Base-by-base conservation (phyloP, 2,329 filamentous ascomycete species). In the Alternaria gaisen region DNA sequence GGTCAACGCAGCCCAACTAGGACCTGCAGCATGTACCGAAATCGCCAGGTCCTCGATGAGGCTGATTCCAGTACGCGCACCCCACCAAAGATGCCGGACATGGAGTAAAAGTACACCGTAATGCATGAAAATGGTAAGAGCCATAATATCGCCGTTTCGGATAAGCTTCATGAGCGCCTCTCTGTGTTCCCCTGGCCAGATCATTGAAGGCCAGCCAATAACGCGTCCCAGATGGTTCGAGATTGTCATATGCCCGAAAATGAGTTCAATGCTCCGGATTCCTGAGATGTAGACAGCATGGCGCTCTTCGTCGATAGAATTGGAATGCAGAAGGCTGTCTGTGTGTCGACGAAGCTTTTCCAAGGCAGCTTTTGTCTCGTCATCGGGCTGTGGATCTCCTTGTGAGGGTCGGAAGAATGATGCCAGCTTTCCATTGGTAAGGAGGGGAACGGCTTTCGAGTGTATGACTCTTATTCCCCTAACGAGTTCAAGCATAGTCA, bases 21-120 rank as follows among this genome's bases (percentile, higher is more conserved):
- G 43, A 14, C 52, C 55, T n/a, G 44, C 38, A 51, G 46, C 55
- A 22, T 26, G 38, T 2, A 58, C 18, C 5, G 48, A 61, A 5
- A 40, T 50, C 11, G 59, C 36, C 40, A 58, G 26, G 36, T 54
- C 50, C 36, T 57, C 43, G 34, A 51, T 60, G 44, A 62, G 50
- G 16, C 50, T 41, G 5, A 52, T 41, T 9, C 62, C 62, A 5
- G 46, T 48, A 28, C 54, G 43, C 34, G 9, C 44, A 2, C 55
- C 62, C 59, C 59, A 65, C 62, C 59, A 62, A 18, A 28, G 40
- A 44, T 62, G 26, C 11, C 52, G 55, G 16, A 32, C 24, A 16
- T 65, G 36, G 18, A 65, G 55, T 32, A 65, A 50, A 12, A 62
- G 40, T 12, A 65, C 59, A 32, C 59, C 62, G 41, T 62, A 65